Evolutionary conservation across 148 eudicot genomes (phyloP), one percentile per base, ranked within the genome.

Genomic region (Vaccinium macrocarpon): DNA sequence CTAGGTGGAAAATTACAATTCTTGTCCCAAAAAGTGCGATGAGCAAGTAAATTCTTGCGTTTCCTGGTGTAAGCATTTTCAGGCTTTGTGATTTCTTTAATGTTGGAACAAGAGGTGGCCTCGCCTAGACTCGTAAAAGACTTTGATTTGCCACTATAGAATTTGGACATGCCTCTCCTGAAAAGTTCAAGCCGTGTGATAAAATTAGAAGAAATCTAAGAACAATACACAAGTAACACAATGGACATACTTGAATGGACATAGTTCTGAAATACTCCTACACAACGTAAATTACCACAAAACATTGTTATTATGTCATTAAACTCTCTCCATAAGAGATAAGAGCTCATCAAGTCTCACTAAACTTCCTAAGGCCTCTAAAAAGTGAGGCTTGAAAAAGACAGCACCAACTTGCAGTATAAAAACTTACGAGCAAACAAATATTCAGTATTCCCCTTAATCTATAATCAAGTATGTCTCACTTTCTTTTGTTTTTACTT

Each of bases 81-180:
- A 3, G 95, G 91, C 79, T 96, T 96, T 0, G 88, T 88, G 5
- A 96, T 84, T 59, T 90, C 93, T 77, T 90, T 91, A 59, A 90
- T 80, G 13, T 96, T 88, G 23, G 92, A 81, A 11, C 75, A 56
- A 0, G 89, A 82, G 23, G 92, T 38, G 2, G 95, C 89, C 3
- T 90, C 89, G 12, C 86, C 68, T 81, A 96, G 81, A 81, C 93
- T 91, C 0, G 98, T 84, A 55, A 89, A 96, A 0, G 98, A 94
- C 89, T 91, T 94, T 1, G 98, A 94, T 90, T 93, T 96, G 9
- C 98, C 98, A 51, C 84, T 84, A 84, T 94, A 96, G 89, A 92
- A 94, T 8, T 84, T 91, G 18, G 98, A 96, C 48, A 96, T 90
- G 74, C 98, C 95, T 83, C 89, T 91, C 82, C 98, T 96, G 89